phyloP scores from a whole-genome alignment of 1,284 basidiomycete genomes.

The Puccinia hordei region DNA sequence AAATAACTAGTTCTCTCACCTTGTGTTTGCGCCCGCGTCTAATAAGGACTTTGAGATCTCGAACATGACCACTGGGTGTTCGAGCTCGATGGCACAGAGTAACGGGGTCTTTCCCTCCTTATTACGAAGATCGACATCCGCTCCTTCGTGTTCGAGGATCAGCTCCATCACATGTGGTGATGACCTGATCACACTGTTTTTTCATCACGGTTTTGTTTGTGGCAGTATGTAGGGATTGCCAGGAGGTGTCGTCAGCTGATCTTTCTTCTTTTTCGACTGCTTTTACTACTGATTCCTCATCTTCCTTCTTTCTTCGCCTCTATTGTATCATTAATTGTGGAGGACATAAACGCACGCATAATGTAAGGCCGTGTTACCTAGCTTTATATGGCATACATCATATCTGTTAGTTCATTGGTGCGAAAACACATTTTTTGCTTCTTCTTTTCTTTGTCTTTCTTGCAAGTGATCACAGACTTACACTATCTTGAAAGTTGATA shows the following conservation, averaged over 20 bases:
- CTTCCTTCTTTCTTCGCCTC: neutral
- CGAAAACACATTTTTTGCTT: constrained; percentile 1
- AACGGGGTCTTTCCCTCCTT: constrained; percentile 37
- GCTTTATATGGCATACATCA: constrained; percentile 12
- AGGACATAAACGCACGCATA: constrained; percentile 42
- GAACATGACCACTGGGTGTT: constrained; percentile 6
- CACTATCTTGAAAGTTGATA: constrained; percentile 41
- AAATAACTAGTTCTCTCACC: no score
- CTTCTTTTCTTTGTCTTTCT: neutral
- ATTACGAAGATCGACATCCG: constrained; percentile 43
- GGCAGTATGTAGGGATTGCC: neutral
- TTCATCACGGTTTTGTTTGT: no score
- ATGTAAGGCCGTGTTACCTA: constrained; percentile 48
- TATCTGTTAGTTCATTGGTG: neutral
- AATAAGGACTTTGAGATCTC: constrained; percentile 38
- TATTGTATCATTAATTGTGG: neutral
- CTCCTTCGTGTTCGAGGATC: constrained; percentile 44
- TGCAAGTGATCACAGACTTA: constrained; percentile 3
- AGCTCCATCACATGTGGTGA: constrained; percentile 43
- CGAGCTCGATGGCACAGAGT: constrained; percentile 19
- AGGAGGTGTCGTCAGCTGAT: neutral
- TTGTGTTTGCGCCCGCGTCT: constrained; percentile 40
- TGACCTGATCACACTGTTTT: constrained; percentile 9
- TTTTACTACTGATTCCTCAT: neutral
- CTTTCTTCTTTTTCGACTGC: no score